Evolutionary conservation across 257 asterid species (phyloP), one percentile per base, ranked within the genome.

Genomic region (Agastache rugosa): DNA sequence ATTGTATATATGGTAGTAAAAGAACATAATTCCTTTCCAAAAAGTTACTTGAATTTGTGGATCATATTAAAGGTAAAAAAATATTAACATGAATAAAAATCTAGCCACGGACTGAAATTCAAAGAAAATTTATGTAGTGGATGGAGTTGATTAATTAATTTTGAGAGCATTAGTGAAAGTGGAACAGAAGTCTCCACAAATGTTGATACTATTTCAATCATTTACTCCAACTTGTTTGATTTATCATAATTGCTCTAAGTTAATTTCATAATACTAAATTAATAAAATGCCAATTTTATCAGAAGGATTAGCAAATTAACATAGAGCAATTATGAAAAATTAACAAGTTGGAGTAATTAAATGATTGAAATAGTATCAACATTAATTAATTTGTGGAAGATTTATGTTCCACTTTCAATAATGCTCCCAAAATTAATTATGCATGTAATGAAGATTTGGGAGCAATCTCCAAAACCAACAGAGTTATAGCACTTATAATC

Each of bases 171-270:
- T 77, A 78, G 25, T 66, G 71, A 67, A 65, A 67, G 75, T 72
- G 69, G 11, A 48, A 72, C 54, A 67, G 79, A 78, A 67, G 0
- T 68, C 75, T 60, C 82, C 82, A 78, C 73, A 61, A 50, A 35
- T 55, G 11, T 61, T 25, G 54, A 73, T 41, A 59, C 72, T 59
- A 73, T 73, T 78, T 73, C 19, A 50, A 67, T 71, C 70, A 72
- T 77, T 78, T 17, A 19, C 63, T 22, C 55, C 83, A 79, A 79
- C 73, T 74, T 73, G 73, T 51, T 51, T 72, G 31, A 23, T 73
- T 25, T 35, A 9, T 66, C 69, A 41, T 39, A 10, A 63, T 63
- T 39, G 69, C 34, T 14, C 17, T 59, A n/a, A 1, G 12, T 29
- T 51, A 17, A 48, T 48, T 48, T 1, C n/a, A n/a, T n/a, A n/a